Base-by-base conservation (phyloP, 1,284 basidiomycete genomes). In the Papiliotrema laurentii region DNA sequence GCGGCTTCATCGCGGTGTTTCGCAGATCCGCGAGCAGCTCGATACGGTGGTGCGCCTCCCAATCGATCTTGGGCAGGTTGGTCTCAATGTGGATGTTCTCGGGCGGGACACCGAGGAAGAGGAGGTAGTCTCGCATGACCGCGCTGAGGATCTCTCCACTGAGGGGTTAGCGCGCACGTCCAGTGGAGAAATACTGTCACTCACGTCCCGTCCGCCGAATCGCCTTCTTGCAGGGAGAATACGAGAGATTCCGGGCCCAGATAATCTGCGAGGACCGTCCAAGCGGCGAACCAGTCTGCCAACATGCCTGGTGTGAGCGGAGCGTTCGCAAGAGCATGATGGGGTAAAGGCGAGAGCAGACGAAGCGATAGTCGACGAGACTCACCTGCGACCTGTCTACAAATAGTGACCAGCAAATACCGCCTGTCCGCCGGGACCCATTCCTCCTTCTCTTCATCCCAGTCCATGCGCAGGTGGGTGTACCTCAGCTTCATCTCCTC, bases 1-100 rank as follows among this genome's bases (percentile, higher is more conserved):
- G 59, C 2, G 74, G 73, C 19, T 66, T 55, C 58, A 77, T 65
- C 2, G 63, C 75, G 22, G 59, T 58, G 51, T 77, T 77, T 26
- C 76, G 71, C 60, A 75, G 67, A 18, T 67, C 49, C 0, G 75
- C 70, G 7, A 77, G 63, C 11, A 68, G 56, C 27, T 66, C 64
- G 47, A 77, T 77, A 24, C 75, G 66, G 50, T 72, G 68, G 10
- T 52, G 21, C n/a, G 45, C 27, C 36, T 68, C 67, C 68, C 69
- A 72, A 47, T 70, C 65, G 40, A 65, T 43, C 16, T 54, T 43
- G 14, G 68, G 67, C 13, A 64, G 50, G 41, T 62, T 49, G 5
- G 66, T 70, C 36, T 53, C 43, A 50, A 68, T 61, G 47, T 61
- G 54, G 47, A 69, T 71, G 56, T 68, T 70, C 40, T 59, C 60